Evolutionary conservation across 305 asterid species (phyloP).

Genomic region (Fraxinus xanthoxyloides): DNA sequence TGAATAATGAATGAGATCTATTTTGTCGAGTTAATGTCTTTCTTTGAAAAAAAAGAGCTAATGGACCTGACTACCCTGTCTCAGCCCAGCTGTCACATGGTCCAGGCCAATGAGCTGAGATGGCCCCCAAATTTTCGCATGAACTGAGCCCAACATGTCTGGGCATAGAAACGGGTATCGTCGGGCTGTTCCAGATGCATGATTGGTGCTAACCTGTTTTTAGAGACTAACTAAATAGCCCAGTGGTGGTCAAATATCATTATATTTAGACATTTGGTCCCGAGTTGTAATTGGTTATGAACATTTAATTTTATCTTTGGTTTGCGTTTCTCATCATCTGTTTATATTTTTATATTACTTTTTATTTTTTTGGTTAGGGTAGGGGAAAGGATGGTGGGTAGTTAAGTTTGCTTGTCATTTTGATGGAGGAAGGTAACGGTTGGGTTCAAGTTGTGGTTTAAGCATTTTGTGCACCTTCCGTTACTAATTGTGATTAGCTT

Average conservation of each 20-base stretch:
- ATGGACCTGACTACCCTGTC: not conserved
- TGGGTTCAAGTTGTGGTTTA: not conserved
- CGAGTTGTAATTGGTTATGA: not conserved
- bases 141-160: not conserved
- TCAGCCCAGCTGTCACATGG: not conserved
- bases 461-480: not conserved
- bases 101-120: not conserved
- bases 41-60: not conserved
- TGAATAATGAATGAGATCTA: not conserved
- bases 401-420: not conserved
- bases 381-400: not conserved
- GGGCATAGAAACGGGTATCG: not conserved
- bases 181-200: not conserved
- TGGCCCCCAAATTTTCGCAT: not conserved
- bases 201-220: not conserved
- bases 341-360: not conserved
- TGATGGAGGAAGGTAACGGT: not conserved
- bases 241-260: not conserved
- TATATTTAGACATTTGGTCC: not conserved
- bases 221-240: not conserved
- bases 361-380: not conserved
- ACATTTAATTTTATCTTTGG: not conserved
- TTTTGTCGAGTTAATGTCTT: not conserved
- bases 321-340: not conserved
- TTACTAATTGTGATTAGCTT: too few species aligned